phyloP scores from a whole-genome alignment of 768 basidiomycete species.

The Jaapia argillacea region DNA sequence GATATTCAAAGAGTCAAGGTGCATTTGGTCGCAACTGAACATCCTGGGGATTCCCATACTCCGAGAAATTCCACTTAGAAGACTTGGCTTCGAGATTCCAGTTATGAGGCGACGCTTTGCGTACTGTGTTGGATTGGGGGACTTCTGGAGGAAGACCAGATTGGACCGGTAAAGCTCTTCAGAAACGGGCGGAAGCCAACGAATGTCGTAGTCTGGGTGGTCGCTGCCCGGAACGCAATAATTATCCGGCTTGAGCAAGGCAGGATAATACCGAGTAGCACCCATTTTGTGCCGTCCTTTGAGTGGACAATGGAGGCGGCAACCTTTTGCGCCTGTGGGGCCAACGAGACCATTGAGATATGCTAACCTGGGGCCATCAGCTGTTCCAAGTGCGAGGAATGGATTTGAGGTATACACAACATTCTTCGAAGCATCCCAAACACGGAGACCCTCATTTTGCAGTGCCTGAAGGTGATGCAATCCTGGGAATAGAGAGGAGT shows the following conservation, averaged over 20 bases:
- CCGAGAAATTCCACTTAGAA: slow-evolving; percentile 20
- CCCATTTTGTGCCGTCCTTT: slow-evolving; percentile 19
- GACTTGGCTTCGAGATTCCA: slow-evolving; percentile 25
- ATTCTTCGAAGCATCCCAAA: slow-evolving; percentile 14
- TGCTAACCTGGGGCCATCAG: not conserved
- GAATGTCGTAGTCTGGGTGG: slow-evolving; percentile 21
- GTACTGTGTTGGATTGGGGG: slow-evolving; percentile 17
- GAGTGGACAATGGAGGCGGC: slow-evolving; percentile 21
- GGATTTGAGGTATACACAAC: slow-evolving; percentile 1
- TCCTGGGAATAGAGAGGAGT: slow-evolving; percentile 21
- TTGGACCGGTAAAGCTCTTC: slow-evolving; percentile 9
- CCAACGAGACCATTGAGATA: slow-evolving; percentile 24
- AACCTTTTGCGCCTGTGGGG: slow-evolving; percentile 23
- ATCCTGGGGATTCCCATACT: slow-evolving; percentile 18
- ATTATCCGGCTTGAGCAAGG: slow-evolving; percentile 13
- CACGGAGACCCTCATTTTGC: slow-evolving; percentile 13
- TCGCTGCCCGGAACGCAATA: slow-evolving; percentile 15
- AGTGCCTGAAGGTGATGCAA: slow-evolving; percentile 23
- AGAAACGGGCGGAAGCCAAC: not conserved
- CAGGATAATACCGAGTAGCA: slow-evolving; percentile 24
- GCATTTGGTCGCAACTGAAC: slow-evolving; percentile 29
- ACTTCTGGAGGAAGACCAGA: slow-evolving; percentile 9
- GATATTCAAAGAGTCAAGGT: slow-evolving; percentile 26
- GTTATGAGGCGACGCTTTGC: slow-evolving; percentile 15
- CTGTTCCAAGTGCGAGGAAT: not conserved